These are phyloP conservation scores for Sechiopsis laciniata DNA, from an alignment of 306 rosid species.

Conservation along the genomic window DNA sequence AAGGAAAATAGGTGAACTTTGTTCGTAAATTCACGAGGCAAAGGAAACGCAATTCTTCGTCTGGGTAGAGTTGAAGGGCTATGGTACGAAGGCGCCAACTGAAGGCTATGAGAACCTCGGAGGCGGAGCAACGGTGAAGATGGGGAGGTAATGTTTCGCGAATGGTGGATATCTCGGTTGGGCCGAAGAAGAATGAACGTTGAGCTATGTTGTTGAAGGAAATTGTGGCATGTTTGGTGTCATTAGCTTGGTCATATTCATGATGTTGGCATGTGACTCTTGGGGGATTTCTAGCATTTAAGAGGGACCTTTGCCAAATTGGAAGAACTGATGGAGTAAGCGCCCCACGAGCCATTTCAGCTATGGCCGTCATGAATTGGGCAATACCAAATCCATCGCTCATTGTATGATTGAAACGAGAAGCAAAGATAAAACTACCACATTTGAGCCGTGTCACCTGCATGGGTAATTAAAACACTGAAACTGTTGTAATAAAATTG, in stretches of 20 bases:
- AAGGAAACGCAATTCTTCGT: slow-evolving; percentile 8
- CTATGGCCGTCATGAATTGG: slow-evolving; percentile 19
- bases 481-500: too few relatives aligned
- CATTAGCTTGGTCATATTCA: not conserved
- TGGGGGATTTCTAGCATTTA: slow-evolving; percentile 24
- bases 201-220: not conserved
- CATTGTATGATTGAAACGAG: slow-evolving; percentile 29
- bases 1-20: not conserved
- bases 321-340: slow-evolving; percentile 25
- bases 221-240: not conserved
- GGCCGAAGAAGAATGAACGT: slow-evolving; percentile 23
- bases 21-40: not conserved
- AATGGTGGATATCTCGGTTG: slow-evolving; percentile 6
- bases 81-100: slow-evolving; percentile 27
- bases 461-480: too few relatives aligned
- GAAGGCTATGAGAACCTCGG: slow-evolving; percentile 18
- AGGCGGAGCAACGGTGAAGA: not conserved
- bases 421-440: slow-evolving; percentile 29
- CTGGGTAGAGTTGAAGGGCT: slow-evolving; percentile 18
- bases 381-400: not conserved
- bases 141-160: slow-evolving; percentile 13
- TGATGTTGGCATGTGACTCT: slow-evolving; percentile 14
- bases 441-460: slow-evolving; percentile 30
- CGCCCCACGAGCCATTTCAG: slow-evolving; percentile 25
- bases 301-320: slow-evolving; percentile 20